phyloP scores from a whole-genome alignment of 345 rosid genomes.

The Citrus inodora region DNA sequence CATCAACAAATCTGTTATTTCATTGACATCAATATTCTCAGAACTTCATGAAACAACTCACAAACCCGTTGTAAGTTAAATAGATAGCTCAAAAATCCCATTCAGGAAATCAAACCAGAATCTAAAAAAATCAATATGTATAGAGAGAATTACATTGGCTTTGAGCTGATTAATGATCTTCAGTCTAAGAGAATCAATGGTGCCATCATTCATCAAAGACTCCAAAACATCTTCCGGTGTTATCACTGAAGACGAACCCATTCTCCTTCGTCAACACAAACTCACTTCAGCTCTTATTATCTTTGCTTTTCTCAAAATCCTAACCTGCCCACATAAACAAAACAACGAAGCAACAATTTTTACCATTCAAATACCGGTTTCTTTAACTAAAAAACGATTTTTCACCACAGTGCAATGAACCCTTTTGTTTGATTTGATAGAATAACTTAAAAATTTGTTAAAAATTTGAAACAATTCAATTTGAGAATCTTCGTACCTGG shows the following conservation, averaged over 20 bases:
- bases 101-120: neutral
- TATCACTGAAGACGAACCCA: conserved; percentile 69
- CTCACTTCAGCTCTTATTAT: neutral
- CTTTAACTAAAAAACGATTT: neutral
- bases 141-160: conserved; percentile 58
- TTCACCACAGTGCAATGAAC: neutral
- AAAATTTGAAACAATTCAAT: neutral
- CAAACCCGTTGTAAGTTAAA: neutral
- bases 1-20: neutral
- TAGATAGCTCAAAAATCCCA: neutral
- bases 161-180: conserved; percentile 88
- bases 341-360: conserved; percentile 5
- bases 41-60: neutral
- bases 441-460: neutral
- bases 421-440: neutral
- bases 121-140: neutral
- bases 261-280: conserved; percentile 6
- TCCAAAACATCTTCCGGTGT: conserved; percentile 83
- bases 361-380: neutral
- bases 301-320: neutral
- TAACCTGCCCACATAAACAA: conserved; percentile 4
- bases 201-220: conserved; percentile 85
- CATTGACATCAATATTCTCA: neutral
- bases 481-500: neutral
- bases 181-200: conserved; percentile 75